Percentiles rank a stretch among this genome's conserved stretches.
Evolutionary conservation across 495 filamentous ascomycete species (phyloP).

Genomic region (Schizothecium vesticola): DNA sequence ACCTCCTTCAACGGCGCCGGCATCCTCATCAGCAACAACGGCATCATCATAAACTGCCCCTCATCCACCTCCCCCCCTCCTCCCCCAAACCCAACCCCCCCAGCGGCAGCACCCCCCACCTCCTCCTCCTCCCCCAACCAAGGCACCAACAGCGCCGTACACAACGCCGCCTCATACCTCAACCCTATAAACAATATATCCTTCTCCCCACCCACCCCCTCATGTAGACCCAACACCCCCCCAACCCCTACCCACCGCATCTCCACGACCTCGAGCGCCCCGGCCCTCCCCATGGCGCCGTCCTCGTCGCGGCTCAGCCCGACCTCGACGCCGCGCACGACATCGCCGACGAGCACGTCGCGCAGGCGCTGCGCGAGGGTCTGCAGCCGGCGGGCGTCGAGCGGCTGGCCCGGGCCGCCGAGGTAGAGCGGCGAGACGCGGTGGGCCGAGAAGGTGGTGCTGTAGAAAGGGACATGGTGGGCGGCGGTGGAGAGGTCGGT

Average conservation of each 20-base stretch:
- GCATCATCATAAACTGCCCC: slow-evolving; percentile 31
- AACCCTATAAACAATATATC: slow-evolving; percentile 32
- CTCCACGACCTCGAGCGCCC: slow-evolving; percentile 34
- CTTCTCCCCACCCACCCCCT: not conserved
- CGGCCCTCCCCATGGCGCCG: slow-evolving; percentile 30
- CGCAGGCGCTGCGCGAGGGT: slow-evolving; percentile 35
- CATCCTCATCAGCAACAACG: slow-evolving; percentile 44
- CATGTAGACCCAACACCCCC: slow-evolving; percentile 15
- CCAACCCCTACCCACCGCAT: slow-evolving; percentile 27
- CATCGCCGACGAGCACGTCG: slow-evolving; percentile 43
- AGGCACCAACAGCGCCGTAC: slow-evolving; percentile 39
- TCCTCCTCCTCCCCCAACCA: slow-evolving; percentile 10
- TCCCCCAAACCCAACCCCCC: slow-evolving; percentile 7
- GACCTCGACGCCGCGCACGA: slow-evolving; percentile 45
- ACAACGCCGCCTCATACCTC: slow-evolving; percentile 37
- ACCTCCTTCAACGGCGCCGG: slow-evolving; percentile 36
- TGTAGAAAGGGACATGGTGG: slow-evolving; percentile 35
- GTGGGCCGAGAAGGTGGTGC: slow-evolving; percentile 44
- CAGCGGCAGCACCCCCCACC: not conserved
- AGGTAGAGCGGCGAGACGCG: slow-evolving; percentile 41
- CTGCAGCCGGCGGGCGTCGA: slow-evolving; percentile 25
- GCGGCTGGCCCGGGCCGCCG: slow-evolving; percentile 25
- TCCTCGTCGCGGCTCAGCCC: slow-evolving; percentile 22
- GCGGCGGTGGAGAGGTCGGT: not conserved
- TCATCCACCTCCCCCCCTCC: slow-evolving; percentile 2